Evolutionary conservation across 805 yeast genomes (phyloP).

Genomic region (Yamadazyma phyllophila): DNA sequence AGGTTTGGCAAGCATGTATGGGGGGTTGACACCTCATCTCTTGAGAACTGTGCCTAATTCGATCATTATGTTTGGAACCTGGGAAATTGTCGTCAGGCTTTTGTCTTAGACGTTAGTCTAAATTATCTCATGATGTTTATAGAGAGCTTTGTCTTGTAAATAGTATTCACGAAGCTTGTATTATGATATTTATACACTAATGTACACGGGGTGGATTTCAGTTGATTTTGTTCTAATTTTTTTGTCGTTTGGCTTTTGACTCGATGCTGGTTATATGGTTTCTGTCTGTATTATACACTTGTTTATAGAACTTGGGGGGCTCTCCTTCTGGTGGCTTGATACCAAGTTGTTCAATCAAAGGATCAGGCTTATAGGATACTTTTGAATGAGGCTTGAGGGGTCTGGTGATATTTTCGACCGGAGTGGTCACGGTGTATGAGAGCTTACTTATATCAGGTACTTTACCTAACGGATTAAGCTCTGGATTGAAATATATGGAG

Average conservation of each 20-base stretch:
- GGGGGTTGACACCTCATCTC: constrained; percentile 96
- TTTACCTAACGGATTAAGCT: constrained; percentile 59
- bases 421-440: neutral
- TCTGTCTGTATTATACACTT: constrained; percentile 30
- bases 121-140: neutral
- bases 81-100: constrained; percentile 68
- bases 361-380: constrained; percentile 26
- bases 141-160: constrained; percentile 7
- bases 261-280: constrained; percentile 4
- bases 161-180: constrained; percentile 1
- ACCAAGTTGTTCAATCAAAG: constrained; percentile 22
- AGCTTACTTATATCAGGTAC: constrained; percentile 39
- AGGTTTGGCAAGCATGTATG: constrained; percentile 90
- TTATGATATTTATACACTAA: neutral
- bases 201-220: neutral
- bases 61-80: constrained; percentile 98
- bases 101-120: constrained; percentile 12
- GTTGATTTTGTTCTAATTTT: neutral
- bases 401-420: constrained; percentile 27
- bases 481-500: constrained; percentile 63
- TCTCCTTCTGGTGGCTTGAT: constrained; percentile 39
- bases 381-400: constrained; percentile 23
- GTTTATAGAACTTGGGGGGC: constrained; percentile 48
- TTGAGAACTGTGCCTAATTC: constrained; percentile 97
- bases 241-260: constrained; percentile 2